Evolutionary conservation across 1,139 yeast genomes (phyloP).

Genomic region (Yamadazyma atmosphaerica): DNA sequence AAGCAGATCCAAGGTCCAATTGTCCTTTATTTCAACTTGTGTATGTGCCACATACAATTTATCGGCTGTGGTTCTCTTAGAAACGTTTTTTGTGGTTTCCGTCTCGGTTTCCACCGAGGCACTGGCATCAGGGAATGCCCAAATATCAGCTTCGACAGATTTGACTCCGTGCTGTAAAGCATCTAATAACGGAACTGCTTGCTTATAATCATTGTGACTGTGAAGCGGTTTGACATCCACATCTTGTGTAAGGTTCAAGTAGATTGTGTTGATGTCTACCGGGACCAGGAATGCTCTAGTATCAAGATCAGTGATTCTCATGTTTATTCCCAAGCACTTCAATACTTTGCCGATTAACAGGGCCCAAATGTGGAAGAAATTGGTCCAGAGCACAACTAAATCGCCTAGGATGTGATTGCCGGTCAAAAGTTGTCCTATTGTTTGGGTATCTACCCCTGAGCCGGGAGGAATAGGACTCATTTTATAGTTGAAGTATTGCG

Average conservation of each 20-base stretch:
- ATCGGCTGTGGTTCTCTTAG: constrained; percentile 14
- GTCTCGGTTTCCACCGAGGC: constrained; percentile 23
- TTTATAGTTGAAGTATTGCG: neutral
- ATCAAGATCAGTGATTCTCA: neutral
- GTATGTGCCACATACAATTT: constrained; percentile 70
- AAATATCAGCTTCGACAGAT: constrained; percentile 72
- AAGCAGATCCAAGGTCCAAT: constrained; percentile 46
- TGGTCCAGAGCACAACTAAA: neutral
- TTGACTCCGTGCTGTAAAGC: constrained; percentile 59
- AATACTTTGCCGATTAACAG: neutral
- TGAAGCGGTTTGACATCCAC: constrained; percentile 54
- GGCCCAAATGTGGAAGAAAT: neutral
- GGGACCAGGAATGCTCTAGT: constrained; percentile 2
- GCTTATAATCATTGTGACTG: constrained; percentile 78
- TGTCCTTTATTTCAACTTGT: constrained; percentile 39
- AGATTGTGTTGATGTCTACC: constrained; percentile 6
- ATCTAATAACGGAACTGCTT: constrained; percentile 57
- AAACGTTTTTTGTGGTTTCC: constrained; percentile 19
- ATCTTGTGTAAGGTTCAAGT: constrained; percentile 29
- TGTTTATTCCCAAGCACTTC: neutral
- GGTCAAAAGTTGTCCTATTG: too few relatives aligned
- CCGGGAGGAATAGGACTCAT: neutral
- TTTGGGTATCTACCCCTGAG: too few relatives aligned
- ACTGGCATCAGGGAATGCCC: constrained; percentile 43
- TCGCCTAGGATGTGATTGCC: too few relatives aligned